These are phyloP conservation scores for Ceratobasidium sp. DNA, from an alignment of 1,284 basidiomycete species.

Conservation along the genomic window DNA sequence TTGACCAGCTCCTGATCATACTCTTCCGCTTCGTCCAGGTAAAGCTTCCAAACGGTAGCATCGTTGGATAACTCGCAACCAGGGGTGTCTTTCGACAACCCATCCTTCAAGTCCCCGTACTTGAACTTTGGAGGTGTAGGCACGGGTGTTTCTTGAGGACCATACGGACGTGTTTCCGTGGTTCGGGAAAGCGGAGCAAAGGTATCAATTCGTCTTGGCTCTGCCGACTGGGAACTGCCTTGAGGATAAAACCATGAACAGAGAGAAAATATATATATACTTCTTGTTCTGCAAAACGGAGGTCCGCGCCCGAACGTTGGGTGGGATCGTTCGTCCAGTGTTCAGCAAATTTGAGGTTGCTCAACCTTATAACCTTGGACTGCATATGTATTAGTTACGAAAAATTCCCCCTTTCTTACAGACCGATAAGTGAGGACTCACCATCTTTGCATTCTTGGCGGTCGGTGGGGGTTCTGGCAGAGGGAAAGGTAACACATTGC, in stretches of 20 bases:
- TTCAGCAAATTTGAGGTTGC: slow-evolving; percentile 41
- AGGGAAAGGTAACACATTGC: neutral
- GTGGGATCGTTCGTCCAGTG: slow-evolving; percentile 26
- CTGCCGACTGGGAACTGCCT: neutral
- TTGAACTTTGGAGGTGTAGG: slow-evolving; percentile 22
- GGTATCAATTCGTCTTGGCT: slow-evolving; percentile 30
- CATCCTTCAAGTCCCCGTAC: slow-evolving; percentile 18
- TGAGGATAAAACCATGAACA: neutral
- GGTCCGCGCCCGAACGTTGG: slow-evolving; percentile 16
- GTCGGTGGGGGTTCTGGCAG: neutral
- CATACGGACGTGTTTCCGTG: neutral
- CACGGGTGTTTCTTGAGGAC: neutral
- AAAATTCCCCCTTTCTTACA: neutral
- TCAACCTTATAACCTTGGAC: slow-evolving; percentile 28
- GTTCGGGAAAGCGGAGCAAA: neutral
- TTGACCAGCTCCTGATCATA: slow-evolving; percentile 41
- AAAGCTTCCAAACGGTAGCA: slow-evolving; percentile 37
- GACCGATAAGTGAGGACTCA: neutral
- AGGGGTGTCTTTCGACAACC: slow-evolving; percentile 6
- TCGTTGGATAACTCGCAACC: slow-evolving; percentile 28
- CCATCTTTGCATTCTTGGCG: neutral
- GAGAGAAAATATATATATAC: neutral
- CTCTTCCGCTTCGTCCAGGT: slow-evolving; percentile 28
- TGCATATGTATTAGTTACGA: neutral
- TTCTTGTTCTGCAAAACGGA: slow-evolving; percentile 32